Evolutionary conservation across 1,284 basidiomycete genomes (phyloP), one percentile per base, ranked within the genome.

Genomic region (Earliella scabrosa): DNA sequence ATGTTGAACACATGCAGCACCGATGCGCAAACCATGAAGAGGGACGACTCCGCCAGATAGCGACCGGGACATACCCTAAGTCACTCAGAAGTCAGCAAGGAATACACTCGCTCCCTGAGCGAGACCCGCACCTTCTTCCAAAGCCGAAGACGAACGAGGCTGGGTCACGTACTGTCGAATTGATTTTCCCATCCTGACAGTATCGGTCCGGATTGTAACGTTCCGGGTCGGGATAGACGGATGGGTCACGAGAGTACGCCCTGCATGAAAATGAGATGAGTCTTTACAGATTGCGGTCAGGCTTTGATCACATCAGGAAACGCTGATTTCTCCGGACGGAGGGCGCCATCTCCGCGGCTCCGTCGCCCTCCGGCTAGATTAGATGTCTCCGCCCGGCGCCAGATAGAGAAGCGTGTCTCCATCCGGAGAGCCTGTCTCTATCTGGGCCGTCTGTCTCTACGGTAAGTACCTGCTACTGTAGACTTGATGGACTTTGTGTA

Each of bases 121-220:
- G n/a, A n/a, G n/a, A n/a, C n/a, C 7, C 57, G 14, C 24, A 61
- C 59, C 59, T 49, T 7, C 59, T 26, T 1, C 61, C 61, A 45
- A 54, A 54, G 1, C 59, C 59, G 26, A 54, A 58, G 10, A 43
- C 45, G 27, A 45, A 54, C 11, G 18, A 23, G 38, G 24, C 21
- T 1, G 60, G 60, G 38, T 55, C 46, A 20, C 11, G n/a, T 3
- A 46, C 46, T 16, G 27, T 27, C 0, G 48, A 11, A 20, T 52
- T 32, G 3, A 32, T 38, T 21, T 52, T 23, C 11, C 50, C 52
- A 11, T 68, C 50, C 43, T 54, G 59, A 8, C 59, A 31, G 35
- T 60, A 65, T 16, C 65, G 59, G 14, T 60, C 60, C 5, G 65
- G 64, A 16, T 50, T 48, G 50, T 66, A 67, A 4, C 1, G 26